phyloP scores from a whole-genome alignment of 2,329 filamentous ascomycete genomes.

The Fusarium graminum region DNA sequence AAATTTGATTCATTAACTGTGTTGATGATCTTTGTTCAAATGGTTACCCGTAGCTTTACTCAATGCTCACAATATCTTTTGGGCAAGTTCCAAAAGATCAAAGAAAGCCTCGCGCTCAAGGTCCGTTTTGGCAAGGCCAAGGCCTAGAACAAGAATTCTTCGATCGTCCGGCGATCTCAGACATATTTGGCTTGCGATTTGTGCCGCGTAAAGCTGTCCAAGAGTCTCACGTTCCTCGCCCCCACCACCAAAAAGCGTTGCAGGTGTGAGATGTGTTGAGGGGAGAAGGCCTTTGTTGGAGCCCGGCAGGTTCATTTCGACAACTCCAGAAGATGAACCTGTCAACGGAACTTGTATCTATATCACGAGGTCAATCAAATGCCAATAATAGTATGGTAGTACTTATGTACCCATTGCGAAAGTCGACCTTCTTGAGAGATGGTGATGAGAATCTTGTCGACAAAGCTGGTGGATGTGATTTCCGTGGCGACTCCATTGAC shows the following conservation, averaged over 20 bases:
- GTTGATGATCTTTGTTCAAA: too few species aligned
- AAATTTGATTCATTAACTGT: background rate
- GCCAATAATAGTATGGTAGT: background rate
- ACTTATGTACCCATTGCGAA: conserved; percentile 83
- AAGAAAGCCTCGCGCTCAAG: conserved; percentile 70
- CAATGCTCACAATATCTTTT: conserved; percentile 64
- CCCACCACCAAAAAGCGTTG: conserved; percentile 86
- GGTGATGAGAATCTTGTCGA: conserved; percentile 91
- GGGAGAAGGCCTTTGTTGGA: conserved; percentile 71
- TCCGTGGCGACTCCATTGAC: conserved; percentile 80
- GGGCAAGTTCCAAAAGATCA: conserved; percentile 73
- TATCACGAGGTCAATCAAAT: conserved; percentile 3
- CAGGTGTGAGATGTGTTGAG: conserved; percentile 84
- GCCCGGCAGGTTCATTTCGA: conserved; percentile 70
- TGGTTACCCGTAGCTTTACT: background rate
- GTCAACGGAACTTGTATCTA: conserved; percentile 84
- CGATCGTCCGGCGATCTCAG: conserved; percentile 75
- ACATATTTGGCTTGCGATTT: conserved; percentile 84
- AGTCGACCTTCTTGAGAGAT: conserved; percentile 87
- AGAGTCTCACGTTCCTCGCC: conserved; percentile 82
- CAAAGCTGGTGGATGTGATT: conserved; percentile 79
- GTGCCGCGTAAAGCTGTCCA: conserved; percentile 89
- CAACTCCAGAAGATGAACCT: conserved; percentile 72
- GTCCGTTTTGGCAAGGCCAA: conserved; percentile 67
- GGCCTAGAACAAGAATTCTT: conserved; percentile 71